Evolutionary conservation across 2,329 filamentous ascomycete genomes (phyloP).

Genomic region (Epichloe coenophiala): DNA sequence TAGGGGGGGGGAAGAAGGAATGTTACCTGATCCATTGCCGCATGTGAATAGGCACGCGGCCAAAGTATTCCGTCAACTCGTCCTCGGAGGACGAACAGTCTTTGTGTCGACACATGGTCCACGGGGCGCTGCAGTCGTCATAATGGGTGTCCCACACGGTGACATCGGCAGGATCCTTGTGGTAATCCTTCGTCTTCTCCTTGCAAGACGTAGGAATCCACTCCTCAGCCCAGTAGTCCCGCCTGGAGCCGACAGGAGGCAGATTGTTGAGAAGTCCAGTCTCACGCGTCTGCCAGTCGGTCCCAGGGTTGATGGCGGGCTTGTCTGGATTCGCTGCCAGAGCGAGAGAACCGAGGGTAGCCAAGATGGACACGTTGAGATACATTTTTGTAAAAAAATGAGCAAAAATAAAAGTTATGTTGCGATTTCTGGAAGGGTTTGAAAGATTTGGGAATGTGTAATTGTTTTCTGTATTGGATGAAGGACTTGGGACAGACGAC

Average conservation of each 20-base stretch:
- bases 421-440: too few species aligned
- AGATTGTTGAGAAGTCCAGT: slow-evolving; percentile 5
- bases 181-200: neutral
- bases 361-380: too few species aligned
- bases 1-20: neutral
- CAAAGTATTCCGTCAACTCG: slow-evolving; percentile 16
- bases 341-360: neutral
- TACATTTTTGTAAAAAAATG: too few species aligned
- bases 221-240: slow-evolving; percentile 10
- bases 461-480: too few species aligned
- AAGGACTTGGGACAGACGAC: too few species aligned
- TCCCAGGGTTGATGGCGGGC: neutral
- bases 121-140: slow-evolving; percentile 14
- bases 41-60: slow-evolving; percentile 16
- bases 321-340: neutral
- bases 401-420: too few species aligned
- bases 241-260: slow-evolving; percentile 5
- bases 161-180: slow-evolving; percentile 11
- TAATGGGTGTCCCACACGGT: slow-evolving; percentile 15
- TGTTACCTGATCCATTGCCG: slow-evolving; percentile 11
- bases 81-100: slow-evolving; percentile 10
- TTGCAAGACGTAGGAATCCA: slow-evolving; percentile 12
- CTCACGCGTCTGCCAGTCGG: neutral
- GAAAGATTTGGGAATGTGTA: too few species aligned
- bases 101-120: slow-evolving; percentile 19